Evolutionary conservation across 202 grass and related monocot species (phyloP).

Genomic region (Cymbopogon flexuosus): DNA sequence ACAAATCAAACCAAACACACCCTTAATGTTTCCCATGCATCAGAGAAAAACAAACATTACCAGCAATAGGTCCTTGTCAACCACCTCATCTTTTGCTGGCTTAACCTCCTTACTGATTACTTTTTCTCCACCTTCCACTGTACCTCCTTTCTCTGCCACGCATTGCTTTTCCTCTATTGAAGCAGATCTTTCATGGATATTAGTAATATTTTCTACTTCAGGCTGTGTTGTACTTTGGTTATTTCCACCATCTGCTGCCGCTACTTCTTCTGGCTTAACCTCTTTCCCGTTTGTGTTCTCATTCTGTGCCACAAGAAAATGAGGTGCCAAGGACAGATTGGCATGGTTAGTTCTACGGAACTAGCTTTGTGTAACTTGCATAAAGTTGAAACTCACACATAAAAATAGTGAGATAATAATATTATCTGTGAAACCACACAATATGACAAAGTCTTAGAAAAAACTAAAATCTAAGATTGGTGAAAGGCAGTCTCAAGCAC

Average conservation of each 20-base stretch:
- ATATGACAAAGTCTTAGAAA: not conserved
- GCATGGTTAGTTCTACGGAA: constrained; percentile 4
- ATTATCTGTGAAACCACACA: not conserved
- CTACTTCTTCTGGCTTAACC: constrained; percentile 32
- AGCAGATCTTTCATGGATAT: constrained; percentile 28
- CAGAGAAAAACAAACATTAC: constrained; percentile 27
- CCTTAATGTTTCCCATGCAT: not conserved
- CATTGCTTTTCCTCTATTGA: constrained; percentile 29
- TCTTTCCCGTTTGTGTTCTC: constrained; percentile 28
- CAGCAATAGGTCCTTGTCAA: constrained; percentile 86
- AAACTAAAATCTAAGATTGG: constrained; percentile 7
- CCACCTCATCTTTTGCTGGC: constrained; percentile 51
- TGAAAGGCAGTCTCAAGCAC: not conserved
- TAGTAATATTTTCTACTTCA: constrained; percentile 30
- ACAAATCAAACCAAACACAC: not conserved
- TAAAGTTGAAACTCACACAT: not conserved
- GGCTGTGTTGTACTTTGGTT: constrained; percentile 22
- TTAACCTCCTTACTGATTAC: constrained; percentile 35
- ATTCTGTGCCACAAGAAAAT: constrained; percentile 44
- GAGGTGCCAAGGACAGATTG: not conserved
- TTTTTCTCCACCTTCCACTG: constrained; percentile 35
- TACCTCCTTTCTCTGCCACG: constrained; percentile 32
- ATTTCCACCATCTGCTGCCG: constrained; percentile 38
- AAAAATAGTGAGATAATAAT: not conserved
- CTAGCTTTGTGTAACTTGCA: not conserved